Evolutionary conservation across 1,139 yeast species (phyloP), one percentile per base, ranked within the genome.

Genomic region (Arxiozyma bovina): DNA sequence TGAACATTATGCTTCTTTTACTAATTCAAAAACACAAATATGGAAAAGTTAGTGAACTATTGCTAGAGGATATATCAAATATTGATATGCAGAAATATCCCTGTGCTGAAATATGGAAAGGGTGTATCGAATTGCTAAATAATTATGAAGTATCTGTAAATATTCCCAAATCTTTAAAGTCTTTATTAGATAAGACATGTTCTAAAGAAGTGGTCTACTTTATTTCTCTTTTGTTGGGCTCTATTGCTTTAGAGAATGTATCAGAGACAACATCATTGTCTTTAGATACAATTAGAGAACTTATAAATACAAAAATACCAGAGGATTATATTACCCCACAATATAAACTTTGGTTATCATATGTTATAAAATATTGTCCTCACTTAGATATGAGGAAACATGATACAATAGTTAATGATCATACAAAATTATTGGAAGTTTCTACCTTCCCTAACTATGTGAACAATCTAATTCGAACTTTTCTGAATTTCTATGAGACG

Each of bases 391-490:
- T 20, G 11, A 12, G 6, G 6, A 12, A n/a, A 2, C n/a, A 15
- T 15, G 8, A 5, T 34, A 20, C 22, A 46, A 17, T 4, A 46
- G 20, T 5, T 18, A 18, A 8, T 5, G 9, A 17, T 17, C 21
- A 22, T 12, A 22, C 21, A 20, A 38, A 27, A 38, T 38, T 46
- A 5, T 17, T 46, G 34, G 49, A 46, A 34, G 49, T 46, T 11
- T 46, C 49, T 17, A 38, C 49, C 12, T 46, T 46, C 12, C 49
- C 49, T 11, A 46, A 34, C 40, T 46, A 46, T 22, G 34, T 42
- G 22, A 46, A 46, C 20, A 46, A 46, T 34, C 38, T 46, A 9
- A 46, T 46, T 34, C 7, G 22, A 4, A 25, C 49, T 4, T 34
- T 46, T 18, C 8, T 46, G 17, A 4, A 20, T 1, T 34, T 20